Evolutionary conservation across 768 basidiomycete species (phyloP).

Genomic region (Sarcodon sp.): DNA sequence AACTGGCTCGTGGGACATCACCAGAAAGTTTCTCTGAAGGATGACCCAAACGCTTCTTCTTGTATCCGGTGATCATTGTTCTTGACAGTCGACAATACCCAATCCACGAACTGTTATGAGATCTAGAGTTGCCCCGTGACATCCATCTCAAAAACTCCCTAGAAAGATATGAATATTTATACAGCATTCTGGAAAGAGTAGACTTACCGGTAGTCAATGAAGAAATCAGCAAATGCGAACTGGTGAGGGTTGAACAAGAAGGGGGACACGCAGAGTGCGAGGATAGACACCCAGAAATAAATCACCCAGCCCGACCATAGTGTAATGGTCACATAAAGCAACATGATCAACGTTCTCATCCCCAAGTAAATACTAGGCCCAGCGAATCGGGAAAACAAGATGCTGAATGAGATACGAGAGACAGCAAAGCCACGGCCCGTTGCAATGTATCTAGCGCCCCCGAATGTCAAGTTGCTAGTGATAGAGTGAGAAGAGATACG

Average conservation of each 20-base stretch:
- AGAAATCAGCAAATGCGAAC: slow-evolving; percentile 92
- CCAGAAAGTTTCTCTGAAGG: slow-evolving; percentile 96
- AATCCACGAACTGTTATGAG: slow-evolving; percentile 98
- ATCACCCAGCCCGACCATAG: slow-evolving; percentile 88
- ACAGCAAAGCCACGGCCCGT: slow-evolving; percentile 99
- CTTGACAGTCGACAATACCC: slow-evolving; percentile 97
- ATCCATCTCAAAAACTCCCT: slow-evolving; percentile 99
- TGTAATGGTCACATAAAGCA: slow-evolving; percentile 88
- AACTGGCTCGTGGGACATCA: slow-evolving; percentile 87
- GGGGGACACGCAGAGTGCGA: slow-evolving; percentile 85
- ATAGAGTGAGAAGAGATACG: slow-evolving; percentile 99
- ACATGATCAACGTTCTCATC: slow-evolving; percentile 82
- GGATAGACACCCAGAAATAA: slow-evolving; percentile 97
- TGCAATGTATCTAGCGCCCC: slow-evolving; percentile 96
- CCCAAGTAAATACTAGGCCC: slow-evolving; percentile 98
- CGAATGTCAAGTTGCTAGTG: slow-evolving; percentile 91
- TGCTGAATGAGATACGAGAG: slow-evolving; percentile 86
- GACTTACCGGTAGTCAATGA: slow-evolving; percentile 83
- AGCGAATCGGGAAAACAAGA: slow-evolving; percentile 95
- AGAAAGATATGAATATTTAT: slow-evolving; percentile 10
- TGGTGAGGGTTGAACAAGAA: slow-evolving; percentile 99
- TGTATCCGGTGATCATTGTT: slow-evolving; percentile 99
- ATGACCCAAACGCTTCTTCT: slow-evolving; percentile 93
- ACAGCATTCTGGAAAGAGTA: not conserved
- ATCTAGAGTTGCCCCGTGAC: slow-evolving; percentile 94